Conservation (phyloP, 2,329 filamentous ascomycete species). For the Orbilia quercus region DNA sequence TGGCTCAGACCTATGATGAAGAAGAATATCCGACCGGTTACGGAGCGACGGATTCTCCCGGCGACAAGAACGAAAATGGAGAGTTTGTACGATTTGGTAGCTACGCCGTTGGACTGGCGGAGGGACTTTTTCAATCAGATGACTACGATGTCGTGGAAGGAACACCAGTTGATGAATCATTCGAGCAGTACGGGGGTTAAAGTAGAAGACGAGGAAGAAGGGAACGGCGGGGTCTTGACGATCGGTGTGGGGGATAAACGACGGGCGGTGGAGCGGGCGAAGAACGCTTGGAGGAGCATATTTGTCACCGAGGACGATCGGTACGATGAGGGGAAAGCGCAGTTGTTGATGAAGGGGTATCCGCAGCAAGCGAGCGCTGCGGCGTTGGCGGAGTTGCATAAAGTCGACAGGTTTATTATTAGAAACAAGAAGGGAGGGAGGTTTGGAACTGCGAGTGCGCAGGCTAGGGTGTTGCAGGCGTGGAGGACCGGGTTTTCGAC, state of each 20-base stretch:
- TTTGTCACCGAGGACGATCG: slow-evolving; percentile 43
- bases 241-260: slow-evolving; percentile 11
- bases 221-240: not conserved
- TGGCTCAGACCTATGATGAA: slow-evolving; percentile 46
- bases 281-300: slow-evolving; percentile 45
- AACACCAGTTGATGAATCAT: slow-evolving; percentile 54
- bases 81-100: slow-evolving; percentile 24
- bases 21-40: slow-evolving; percentile 44
- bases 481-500: slow-evolving; percentile 45
- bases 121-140: slow-evolving; percentile 48
- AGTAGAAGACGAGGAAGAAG: slow-evolving; percentile 22
- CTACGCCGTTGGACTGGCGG: slow-evolving; percentile 40
- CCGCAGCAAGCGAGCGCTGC: slow-evolving; percentile 23
- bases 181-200: slow-evolving; percentile 17
- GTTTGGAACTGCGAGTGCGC: slow-evolving; percentile 49
- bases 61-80: slow-evolving; percentile 14
- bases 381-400: slow-evolving; percentile 43
- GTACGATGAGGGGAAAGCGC: slow-evolving; percentile 43
- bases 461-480: slow-evolving; percentile 46
- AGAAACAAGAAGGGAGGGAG: slow-evolving; percentile 39
- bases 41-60: slow-evolving; percentile 34
- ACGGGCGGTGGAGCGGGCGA: slow-evolving; percentile 32
- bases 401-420: slow-evolving; percentile 45
- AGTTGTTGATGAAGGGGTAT: slow-evolving; percentile 39
- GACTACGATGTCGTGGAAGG: slow-evolving; percentile 55